Evolutionary conservation across 2,329 filamentous ascomycete species (phyloP).

Genomic region (Sclerotinia subarctica): DNA sequence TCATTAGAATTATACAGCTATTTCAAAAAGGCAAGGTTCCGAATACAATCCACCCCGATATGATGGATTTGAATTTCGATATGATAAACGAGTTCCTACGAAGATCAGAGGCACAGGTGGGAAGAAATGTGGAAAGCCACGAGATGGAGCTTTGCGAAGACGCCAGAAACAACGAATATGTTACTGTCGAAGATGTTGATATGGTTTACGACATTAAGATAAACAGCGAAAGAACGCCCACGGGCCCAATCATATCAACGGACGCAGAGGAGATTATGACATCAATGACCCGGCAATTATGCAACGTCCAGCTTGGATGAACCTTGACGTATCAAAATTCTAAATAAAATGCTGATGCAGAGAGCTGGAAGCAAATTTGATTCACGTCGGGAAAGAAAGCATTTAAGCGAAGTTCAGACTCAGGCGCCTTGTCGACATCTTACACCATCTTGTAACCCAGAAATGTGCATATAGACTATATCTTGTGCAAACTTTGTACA

Average conservation of each 20-base stretch:
- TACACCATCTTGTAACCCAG: not conserved
- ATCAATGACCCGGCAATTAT: not conserved
- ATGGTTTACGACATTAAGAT: not conserved
- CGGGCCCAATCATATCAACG: not conserved
- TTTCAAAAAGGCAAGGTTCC: too few relatives aligned
- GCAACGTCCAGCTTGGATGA: not conserved
- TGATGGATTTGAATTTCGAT: too few relatives aligned
- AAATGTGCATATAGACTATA: too few relatives aligned
- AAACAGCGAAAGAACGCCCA: not conserved
- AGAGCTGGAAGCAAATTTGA: not conserved
- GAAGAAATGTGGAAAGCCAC: not conserved
- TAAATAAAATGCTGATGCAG: not conserved
- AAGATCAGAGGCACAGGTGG: not conserved
- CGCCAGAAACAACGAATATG: not conserved
- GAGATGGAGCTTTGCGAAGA: not conserved
- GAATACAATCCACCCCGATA: too few relatives aligned
- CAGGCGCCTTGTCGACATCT: not conserved
- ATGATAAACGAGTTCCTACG: not conserved
- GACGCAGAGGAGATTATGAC: not conserved
- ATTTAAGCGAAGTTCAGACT: not conserved
- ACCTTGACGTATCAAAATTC: not conserved
- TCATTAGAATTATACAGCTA: too few relatives aligned
- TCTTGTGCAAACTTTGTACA: too few relatives aligned
- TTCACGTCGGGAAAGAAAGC: not conserved
- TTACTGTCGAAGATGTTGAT: not conserved